Percentiles rank a stretch among this genome's conserved stretches.
These are phyloP conservation scores for Aspergillus hancockii DNA, from an alignment of 495 filamentous ascomycete species.

Conservation along the genomic window DNA sequence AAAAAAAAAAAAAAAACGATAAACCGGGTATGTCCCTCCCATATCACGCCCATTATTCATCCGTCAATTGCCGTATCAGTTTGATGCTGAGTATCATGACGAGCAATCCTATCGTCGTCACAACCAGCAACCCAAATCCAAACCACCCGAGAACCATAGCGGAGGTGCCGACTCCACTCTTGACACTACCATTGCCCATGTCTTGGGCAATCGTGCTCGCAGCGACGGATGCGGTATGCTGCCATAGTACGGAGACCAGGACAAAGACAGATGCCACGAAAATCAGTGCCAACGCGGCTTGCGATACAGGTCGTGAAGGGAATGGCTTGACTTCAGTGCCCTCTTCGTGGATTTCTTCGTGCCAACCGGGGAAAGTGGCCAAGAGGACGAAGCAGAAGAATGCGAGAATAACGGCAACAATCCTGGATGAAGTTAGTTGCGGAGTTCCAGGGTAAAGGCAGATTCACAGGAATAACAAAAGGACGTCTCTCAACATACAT, in stretches of 20 bases:
- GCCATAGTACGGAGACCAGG: slow-evolving; percentile 69
- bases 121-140: slow-evolving; percentile 85
- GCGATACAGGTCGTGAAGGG: slow-evolving; percentile 67
- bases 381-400: slow-evolving; percentile 71
- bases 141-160: slow-evolving; percentile 99
- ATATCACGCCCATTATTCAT: slow-evolving; percentile 36
- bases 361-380: slow-evolving; percentile 73
- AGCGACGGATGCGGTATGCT: slow-evolving; percentile 91
- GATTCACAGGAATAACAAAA: not conserved
- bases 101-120: slow-evolving; percentile 90
- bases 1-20: slow-evolving; percentile 13
- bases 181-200: slow-evolving; percentile 89
- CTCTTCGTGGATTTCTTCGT: slow-evolving; percentile 58
- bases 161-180: slow-evolving; percentile 82
- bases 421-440: slow-evolving; percentile 41
- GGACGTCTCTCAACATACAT: slow-evolving; percentile 49
- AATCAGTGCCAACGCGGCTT: slow-evolving; percentile 65
- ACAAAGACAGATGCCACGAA: slow-evolving; percentile 69
- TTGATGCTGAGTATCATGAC: slow-evolving; percentile 94
- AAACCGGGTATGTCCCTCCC: slow-evolving; percentile 9
- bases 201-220: slow-evolving; percentile 92
- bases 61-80: slow-evolving; percentile 59
- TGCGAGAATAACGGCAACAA: slow-evolving; percentile 68
- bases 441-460: not conserved
- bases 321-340: slow-evolving; percentile 69